These are phyloP conservation scores for Aleurites moluccanus DNA, from an alignment of 441 rosid genomes.

Conservation along the genomic window DNA sequence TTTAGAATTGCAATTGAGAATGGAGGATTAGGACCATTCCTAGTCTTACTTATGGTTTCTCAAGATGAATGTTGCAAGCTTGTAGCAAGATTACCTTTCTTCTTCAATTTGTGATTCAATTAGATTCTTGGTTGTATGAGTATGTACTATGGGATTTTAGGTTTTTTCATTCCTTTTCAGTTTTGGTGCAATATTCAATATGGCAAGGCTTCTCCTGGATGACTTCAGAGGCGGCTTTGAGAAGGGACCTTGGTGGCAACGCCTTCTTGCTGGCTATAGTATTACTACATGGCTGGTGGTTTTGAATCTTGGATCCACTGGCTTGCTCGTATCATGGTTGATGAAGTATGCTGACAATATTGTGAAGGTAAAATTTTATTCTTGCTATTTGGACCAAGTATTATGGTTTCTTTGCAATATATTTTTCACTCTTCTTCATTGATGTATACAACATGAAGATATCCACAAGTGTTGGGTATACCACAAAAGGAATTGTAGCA, in stretches of 20 bases:
- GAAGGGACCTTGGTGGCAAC: slow-evolving; percentile 96
- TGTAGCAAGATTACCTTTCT: background rate
- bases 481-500: background rate
- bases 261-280: slow-evolving; percentile 71
- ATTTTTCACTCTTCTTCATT: background rate
- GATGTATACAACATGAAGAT: background rate
- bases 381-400: background rate
- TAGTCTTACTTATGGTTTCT: background rate
- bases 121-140: background rate
- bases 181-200: slow-evolving; percentile 81
- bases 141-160: background rate
- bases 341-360: slow-evolving; percentile 90
- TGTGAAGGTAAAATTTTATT: slow-evolving; percentile 52
- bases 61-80: background rate
- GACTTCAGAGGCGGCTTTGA: slow-evolving; percentile 81
- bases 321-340: slow-evolving; percentile 81
- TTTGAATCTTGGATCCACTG: slow-evolving; percentile 79
- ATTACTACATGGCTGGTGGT: slow-evolving; percentile 86
- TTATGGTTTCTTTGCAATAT: background rate
- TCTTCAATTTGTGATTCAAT: background rate
- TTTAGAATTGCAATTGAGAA: background rate
- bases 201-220: slow-evolving; percentile 79
- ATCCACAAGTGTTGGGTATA: background rate
- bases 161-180: slow-evolving; percentile 35
- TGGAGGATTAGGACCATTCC: background rate